Evolutionary conservation across 1,284 basidiomycete species (phyloP).

Genomic region (Naganishia cerealis): DNA sequence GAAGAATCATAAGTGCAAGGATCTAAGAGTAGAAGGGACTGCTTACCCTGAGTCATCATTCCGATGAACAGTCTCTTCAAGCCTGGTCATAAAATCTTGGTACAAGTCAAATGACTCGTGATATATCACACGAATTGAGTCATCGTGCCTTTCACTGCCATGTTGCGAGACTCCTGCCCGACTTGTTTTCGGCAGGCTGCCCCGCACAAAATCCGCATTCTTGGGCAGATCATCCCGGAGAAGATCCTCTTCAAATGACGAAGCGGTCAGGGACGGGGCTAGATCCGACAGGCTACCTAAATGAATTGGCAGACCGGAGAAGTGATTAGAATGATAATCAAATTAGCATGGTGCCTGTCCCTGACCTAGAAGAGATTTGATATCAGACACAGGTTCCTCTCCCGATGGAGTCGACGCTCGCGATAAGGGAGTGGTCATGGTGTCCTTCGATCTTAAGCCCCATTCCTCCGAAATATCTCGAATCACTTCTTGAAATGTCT

Average conservation of each 20-base stretch:
- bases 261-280: conserved; percentile 7
- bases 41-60: conserved; percentile 3
- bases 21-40: neutral
- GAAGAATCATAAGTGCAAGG: neutral
- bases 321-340: neutral
- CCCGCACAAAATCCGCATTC: conserved; percentile 73
- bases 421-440: neutral
- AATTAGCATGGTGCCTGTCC: neutral
- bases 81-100: conserved; percentile 70
- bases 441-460: neutral
- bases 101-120: conserved; percentile 61
- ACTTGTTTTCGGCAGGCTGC: conserved; percentile 63
- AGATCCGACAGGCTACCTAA: conserved; percentile 25
- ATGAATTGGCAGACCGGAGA: neutral
- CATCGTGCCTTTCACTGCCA: conserved; percentile 57
- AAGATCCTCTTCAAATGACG: conserved; percentile 70
- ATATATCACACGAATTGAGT: conserved; percentile 70
- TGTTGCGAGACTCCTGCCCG: conserved; percentile 46
- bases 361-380: conserved; percentile 11
- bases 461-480: conserved; percentile 4
- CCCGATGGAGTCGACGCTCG: neutral
- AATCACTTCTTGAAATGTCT: conserved; percentile 7
- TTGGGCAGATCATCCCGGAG: conserved; percentile 86
- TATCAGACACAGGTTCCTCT: neutral
- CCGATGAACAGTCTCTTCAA: conserved; percentile 45